A percentile compares a stretch with the other conserved stretches of the same genome.
phyloP scores from a whole-genome alignment of 140 eudicot genomes.

The Erigeron philadelphicus region DNA sequence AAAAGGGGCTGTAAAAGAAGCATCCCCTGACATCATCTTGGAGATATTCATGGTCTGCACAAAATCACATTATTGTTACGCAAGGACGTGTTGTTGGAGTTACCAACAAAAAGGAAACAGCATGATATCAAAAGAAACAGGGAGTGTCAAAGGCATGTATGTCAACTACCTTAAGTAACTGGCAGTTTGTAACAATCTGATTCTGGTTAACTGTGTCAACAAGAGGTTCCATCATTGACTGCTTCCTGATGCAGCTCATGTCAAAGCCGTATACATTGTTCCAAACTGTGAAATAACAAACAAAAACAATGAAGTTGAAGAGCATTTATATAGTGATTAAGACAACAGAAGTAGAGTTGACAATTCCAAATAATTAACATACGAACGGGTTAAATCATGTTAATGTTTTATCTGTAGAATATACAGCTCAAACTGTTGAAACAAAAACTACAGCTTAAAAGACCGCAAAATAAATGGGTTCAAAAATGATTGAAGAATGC shows the following conservation, averaged over 20 bases:
- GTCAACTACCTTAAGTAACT: conserved; percentile 63
- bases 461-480: too few species aligned
- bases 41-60: conserved; percentile 89
- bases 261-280: conserved; percentile 89
- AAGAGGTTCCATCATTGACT: conserved; percentile 87
- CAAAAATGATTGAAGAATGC: too few species aligned
- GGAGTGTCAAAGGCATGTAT: background rate
- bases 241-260: conserved; percentile 96
- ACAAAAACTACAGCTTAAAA: too few species aligned
- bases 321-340: conserved; percentile 9
- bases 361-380: too few species aligned
- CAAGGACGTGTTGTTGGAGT: background rate
- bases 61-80: conserved; percentile 14
- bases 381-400: background rate
- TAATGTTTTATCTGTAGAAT: too few species aligned
- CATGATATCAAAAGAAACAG: background rate
- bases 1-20: conserved; percentile 93
- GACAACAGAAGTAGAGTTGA: background rate
- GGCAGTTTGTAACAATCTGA: conserved; percentile 83
- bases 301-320: background rate
- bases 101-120: background rate
- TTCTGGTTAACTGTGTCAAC: conserved; percentile 92
- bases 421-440: too few species aligned
- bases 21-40: conserved; percentile 87
- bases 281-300: conserved; percentile 61